phyloP scores from a whole-genome alignment of 2,329 filamentous ascomycete species.

The Stylonectria norvegica region DNA sequence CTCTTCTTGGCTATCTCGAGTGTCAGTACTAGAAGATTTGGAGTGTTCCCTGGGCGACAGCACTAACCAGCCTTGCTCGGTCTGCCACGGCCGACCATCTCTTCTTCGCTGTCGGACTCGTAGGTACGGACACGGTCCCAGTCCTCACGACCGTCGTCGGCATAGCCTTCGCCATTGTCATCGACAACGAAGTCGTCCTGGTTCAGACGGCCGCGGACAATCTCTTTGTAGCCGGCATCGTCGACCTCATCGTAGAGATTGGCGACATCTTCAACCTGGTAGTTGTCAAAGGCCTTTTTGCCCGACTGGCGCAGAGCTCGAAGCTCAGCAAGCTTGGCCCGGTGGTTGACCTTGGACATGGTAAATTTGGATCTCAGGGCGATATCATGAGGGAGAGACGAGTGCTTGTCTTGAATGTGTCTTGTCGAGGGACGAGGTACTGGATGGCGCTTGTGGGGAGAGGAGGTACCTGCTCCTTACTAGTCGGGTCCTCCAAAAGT shows the following conservation, averaged over 20 bases:
- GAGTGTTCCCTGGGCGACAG: background rate
- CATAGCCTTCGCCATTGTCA: conserved; percentile 95
- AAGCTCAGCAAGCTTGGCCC: conserved; percentile 69
- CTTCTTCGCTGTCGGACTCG: conserved; percentile 68
- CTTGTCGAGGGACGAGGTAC: conserved; percentile 7
- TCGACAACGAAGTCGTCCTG: conserved; percentile 98
- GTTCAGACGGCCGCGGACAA: conserved; percentile 83
- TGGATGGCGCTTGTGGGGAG: background rate
- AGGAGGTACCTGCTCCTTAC: conserved; percentile 1
- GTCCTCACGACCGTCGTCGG: conserved; percentile 92
- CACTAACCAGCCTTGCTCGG: conserved; percentile 52
- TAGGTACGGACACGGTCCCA: conserved; percentile 73
- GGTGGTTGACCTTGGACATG: conserved; percentile 38
- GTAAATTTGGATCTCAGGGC: conserved; percentile 17
- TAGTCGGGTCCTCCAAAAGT: conserved; percentile 12
- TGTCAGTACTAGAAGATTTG: conserved; percentile 5
- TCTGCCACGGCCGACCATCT: conserved; percentile 40
- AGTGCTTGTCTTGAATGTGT: background rate
- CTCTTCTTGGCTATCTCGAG: conserved; percentile 69
- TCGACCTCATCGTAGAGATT: conserved; percentile 94
- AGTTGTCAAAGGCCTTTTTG: conserved; percentile 85
- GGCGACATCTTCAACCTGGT: conserved; percentile 79
- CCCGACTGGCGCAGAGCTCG: conserved; percentile 80
- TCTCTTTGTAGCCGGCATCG: conserved; percentile 95
- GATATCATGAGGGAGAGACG: conserved; percentile 12